Evolutionary conservation across 2,329 filamentous ascomycete genomes (phyloP).

Genomic region (Aspergillus costaricaensis): DNA sequence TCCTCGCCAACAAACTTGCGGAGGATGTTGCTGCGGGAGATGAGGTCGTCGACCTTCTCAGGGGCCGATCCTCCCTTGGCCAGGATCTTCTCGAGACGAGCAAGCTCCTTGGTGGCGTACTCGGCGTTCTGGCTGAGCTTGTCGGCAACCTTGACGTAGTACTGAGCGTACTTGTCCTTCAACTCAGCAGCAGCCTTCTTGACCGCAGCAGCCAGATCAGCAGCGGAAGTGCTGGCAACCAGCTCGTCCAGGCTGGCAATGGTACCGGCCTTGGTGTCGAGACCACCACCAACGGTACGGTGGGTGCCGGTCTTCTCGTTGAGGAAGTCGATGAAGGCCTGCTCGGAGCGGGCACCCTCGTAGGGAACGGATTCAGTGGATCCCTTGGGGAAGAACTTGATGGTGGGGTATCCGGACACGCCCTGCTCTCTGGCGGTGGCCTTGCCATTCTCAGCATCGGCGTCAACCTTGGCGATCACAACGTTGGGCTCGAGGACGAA

Average conservation of each 20-base stretch:
- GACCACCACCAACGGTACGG: constrained; percentile 76
- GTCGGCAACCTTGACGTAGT: constrained; percentile 88
- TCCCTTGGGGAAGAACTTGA: constrained; percentile 94
- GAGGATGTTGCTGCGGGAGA: constrained; percentile 84
- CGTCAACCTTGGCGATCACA: constrained; percentile 91
- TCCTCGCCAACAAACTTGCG: constrained; percentile 69
- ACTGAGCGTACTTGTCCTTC: constrained; percentile 82
- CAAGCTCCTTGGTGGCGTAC: constrained; percentile 83
- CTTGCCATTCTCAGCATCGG: constrained; percentile 84
- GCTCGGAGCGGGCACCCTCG: constrained; percentile 73
- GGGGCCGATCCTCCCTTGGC: constrained; percentile 82
- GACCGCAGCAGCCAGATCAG: constrained; percentile 68
- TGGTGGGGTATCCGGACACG: constrained; percentile 87
- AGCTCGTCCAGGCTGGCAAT: constrained; percentile 76
- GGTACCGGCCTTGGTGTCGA: constrained; percentile 78
- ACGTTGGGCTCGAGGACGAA: constrained; percentile 78
- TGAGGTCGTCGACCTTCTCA: constrained; percentile 85
- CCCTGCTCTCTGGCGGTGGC: constrained; percentile 72
- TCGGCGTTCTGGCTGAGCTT: constrained; percentile 77
- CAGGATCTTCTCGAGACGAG: constrained; percentile 75
- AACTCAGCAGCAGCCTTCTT: constrained; percentile 69
- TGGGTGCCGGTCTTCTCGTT: constrained; percentile 89
- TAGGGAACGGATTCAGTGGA: constrained; percentile 72
- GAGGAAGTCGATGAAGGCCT: constrained; percentile 74
- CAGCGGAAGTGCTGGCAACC: constrained; percentile 67